Evolutionary conservation across 352 stramenopile species (phyloP).

Genomic region (Aphanomyces cochlioides): DNA sequence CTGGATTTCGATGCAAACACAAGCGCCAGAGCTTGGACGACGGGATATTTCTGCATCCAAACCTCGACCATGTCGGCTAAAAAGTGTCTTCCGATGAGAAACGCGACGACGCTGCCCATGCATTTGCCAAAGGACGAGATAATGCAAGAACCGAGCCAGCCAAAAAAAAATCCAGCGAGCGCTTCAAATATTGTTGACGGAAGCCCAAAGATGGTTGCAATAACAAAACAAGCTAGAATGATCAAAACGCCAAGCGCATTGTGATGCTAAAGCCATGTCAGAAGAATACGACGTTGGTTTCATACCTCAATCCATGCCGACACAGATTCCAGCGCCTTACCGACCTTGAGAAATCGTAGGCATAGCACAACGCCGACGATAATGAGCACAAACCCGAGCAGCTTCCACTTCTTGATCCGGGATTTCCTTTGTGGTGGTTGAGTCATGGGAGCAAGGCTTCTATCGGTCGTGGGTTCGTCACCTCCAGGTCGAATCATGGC

Average conservation of each 20-base stretch:
- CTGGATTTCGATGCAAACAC: constrained; percentile 9
- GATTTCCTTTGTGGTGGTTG: too few species aligned
- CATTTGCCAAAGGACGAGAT: constrained; percentile 11
- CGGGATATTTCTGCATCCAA: constrained; percentile 9
- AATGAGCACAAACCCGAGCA: background rate
- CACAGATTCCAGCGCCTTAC: background rate
- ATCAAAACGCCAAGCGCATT: background rate
- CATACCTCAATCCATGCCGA: constrained; percentile 22
- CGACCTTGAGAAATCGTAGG: background rate
- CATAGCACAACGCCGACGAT: background rate
- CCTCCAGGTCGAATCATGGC: too few species aligned
- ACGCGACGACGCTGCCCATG: background rate
- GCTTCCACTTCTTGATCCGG: background rate
- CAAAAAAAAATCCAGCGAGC: constrained; percentile 15
- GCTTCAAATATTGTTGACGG: constrained; percentile 18
- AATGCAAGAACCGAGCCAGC: background rate
- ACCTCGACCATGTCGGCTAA: background rate
- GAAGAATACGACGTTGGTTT: background rate
- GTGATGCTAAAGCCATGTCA: constrained; percentile 8
- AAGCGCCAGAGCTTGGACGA: background rate
- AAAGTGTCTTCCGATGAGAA: constrained; percentile 1
- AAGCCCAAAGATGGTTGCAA: background rate
- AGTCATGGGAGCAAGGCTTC: too few species aligned
- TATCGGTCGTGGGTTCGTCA: too few species aligned
- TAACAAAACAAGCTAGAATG: background rate